Percentiles rank a stretch among this genome's conserved stretches.
Conservation (phyloP, 129 eudicot species). For the Pseudognaphalium luteoalbum region DNA sequence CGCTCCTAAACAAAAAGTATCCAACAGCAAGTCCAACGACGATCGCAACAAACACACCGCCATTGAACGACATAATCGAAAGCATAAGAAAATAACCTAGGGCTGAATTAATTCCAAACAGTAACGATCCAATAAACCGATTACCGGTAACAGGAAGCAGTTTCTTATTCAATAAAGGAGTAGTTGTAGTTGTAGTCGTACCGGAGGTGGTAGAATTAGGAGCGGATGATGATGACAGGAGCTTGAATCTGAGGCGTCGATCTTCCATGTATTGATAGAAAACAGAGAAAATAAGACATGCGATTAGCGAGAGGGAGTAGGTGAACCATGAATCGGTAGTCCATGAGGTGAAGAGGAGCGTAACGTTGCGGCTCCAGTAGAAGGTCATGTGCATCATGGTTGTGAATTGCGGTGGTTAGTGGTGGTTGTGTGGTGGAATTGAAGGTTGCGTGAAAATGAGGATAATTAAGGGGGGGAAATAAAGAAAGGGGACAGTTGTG, state of each 20-base stretch:
- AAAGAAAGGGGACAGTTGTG: neutral
- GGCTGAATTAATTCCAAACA: constrained; percentile 64
- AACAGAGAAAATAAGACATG: constrained; percentile 51
- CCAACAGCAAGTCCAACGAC: constrained; percentile 53
- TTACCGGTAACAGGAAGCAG: constrained; percentile 21
- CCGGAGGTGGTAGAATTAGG: constrained; percentile 17
- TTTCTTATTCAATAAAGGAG: constrained; percentile 35
- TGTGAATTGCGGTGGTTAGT: constrained; percentile 17
- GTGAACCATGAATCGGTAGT: constrained; percentile 48
- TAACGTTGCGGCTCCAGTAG: constrained; percentile 71
- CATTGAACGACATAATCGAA: constrained; percentile 39
- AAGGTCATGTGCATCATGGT: constrained; percentile 98
- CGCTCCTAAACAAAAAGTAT: constrained; percentile 36
- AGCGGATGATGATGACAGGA: constrained; percentile 12
- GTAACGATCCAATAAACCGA: constrained; percentile 44
- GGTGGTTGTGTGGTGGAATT: neutral
- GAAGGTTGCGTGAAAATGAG: neutral
- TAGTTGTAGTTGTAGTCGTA: constrained; percentile 15
- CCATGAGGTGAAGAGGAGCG: constrained; percentile 78
- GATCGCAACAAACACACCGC: constrained; percentile 39
- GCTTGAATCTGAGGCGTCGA: constrained; percentile 69
- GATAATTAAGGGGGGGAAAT: too few species aligned
- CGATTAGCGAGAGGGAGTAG: constrained; percentile 52
- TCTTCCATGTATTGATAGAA: constrained; percentile 88
- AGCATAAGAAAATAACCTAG: constrained; percentile 56